Base-by-base conservation (phyloP, 768 basidiomycete genomes). In the Tricholoma flavovirens region DNA sequence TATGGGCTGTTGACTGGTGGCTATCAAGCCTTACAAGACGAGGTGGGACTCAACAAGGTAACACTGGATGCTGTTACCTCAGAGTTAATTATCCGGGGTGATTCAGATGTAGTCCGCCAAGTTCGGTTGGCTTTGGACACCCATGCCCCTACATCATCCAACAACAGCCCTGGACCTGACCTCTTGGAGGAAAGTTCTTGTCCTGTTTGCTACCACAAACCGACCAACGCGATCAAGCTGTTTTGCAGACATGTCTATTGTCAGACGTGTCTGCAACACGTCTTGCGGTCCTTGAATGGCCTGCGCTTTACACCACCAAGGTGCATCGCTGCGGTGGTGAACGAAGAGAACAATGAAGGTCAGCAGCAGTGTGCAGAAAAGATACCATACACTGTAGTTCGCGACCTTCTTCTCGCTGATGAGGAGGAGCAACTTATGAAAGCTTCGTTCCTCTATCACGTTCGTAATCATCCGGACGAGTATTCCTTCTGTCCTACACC, bases 211-310 rank as follows among this genome's bases (percentile, higher is more conserved):
- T 70, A 71, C 38, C 68, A 69, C 30, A 58, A 54, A n/a, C 64
- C 75, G 11, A 60, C 60, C 14, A 62, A 71, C n/a, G 63, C 72
- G 1, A 61, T 74, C 60, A 64, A 62, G 54, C 61, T 81, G 57
- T 65, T 67, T 24, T 86, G 84, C 64, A 71, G 72, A 15, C 83
- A 86, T 64, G 59, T 61, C 21, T 84, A 83, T 63, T 84, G 84
- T 67, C 69, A 59, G 26, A 32, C 64, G 8, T 86, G 83, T 64
- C 69, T 84, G 51, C 69, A 73, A 58, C 70, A 75, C 55, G 73
- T 76, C 53, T 66, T 83, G 42, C 64, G 62, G 38, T 67, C 70
- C 4, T 62, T 67, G 2, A 60, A 68, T 14, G 65, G 70, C 21
- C 62, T 67, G 6, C 67, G 66, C 12, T 64, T 67, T 21, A 61